These are phyloP conservation scores for Acer negundo DNA, from an alignment of 345 rosid genomes.

Conservation along the genomic window DNA sequence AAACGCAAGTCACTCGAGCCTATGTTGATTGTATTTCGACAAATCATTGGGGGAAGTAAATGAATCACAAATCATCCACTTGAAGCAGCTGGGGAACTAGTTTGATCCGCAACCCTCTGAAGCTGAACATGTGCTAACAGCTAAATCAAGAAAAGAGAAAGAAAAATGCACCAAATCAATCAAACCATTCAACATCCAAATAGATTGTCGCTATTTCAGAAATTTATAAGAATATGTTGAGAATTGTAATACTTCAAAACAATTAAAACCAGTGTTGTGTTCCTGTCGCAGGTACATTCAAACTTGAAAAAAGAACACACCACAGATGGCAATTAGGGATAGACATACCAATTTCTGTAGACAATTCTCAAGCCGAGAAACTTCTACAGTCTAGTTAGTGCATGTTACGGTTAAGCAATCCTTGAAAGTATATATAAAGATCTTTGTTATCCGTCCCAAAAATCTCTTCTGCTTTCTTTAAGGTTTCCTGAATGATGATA, in stretches of 20 bases:
- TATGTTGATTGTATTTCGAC: neutral
- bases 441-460: conserved; percentile 87
- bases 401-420: conserved; percentile 67
- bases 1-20: conserved; percentile 5
- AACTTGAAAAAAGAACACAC: neutral
- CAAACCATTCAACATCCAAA: neutral
- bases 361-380: conserved; percentile 11
- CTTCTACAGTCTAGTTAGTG: conserved; percentile 44
- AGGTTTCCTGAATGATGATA: conserved; percentile 66
- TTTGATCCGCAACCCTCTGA: conserved; percentile 14
- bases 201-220: neutral
- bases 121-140: neutral
- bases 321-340: neutral
- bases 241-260: neutral
- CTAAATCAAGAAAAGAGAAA: neutral
- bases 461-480: conserved; percentile 86
- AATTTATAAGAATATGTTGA: neutral
- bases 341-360: conserved; percentile 24
- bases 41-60: neutral
- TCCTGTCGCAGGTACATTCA: neutral
- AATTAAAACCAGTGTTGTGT: neutral
- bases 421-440: conserved; percentile 79
- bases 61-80: conserved; percentile 12
- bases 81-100: neutral
- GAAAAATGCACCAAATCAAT: neutral